Evolutionary conservation across 495 filamentous ascomycete genomes (phyloP).

Genomic region (Patellaria atrata): DNA sequence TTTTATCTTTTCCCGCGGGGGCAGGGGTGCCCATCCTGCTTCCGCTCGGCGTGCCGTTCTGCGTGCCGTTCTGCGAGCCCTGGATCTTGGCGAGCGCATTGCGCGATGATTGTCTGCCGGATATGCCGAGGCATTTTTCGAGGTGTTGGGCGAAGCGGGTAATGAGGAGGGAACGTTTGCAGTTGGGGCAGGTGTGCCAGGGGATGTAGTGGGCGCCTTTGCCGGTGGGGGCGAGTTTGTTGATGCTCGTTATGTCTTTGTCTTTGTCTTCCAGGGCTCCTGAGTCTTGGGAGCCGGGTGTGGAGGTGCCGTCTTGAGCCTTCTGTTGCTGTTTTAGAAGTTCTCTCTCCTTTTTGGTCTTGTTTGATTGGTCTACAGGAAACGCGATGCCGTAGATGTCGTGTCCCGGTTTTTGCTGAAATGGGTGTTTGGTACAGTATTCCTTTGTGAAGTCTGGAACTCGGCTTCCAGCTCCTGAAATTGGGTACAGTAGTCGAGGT

Average conservation of each 20-base stretch:
- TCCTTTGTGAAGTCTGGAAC: slow-evolving; percentile 22
- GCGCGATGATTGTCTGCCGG: slow-evolving; percentile 49
- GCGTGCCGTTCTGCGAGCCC: slow-evolving; percentile 14
- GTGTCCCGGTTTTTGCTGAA: slow-evolving; percentile 55
- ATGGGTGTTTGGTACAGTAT: slow-evolving; percentile 67
- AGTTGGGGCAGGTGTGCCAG: slow-evolving; percentile 54
- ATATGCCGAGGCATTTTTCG: slow-evolving; percentile 66
- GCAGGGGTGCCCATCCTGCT: slow-evolving; percentile 46
- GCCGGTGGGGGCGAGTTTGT: slow-evolving; percentile 25
- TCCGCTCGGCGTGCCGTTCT: slow-evolving; percentile 36
- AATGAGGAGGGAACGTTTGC: slow-evolving; percentile 44
- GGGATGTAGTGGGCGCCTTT: slow-evolving; percentile 55
- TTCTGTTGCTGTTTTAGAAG: slow-evolving; percentile 20
- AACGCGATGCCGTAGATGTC: slow-evolving; percentile 78
- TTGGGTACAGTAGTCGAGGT: slow-evolving; percentile 29
- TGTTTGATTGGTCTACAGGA: slow-evolving; percentile 40
- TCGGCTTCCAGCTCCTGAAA: slow-evolving; percentile 23
- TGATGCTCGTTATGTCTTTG: slow-evolving; percentile 22
- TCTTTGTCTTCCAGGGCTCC: slow-evolving; percentile 21
- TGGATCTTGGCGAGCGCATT: slow-evolving; percentile 27
- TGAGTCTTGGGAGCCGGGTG: slow-evolving; percentile 23
- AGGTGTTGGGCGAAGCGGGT: slow-evolving; percentile 58
- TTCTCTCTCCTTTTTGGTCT: slow-evolving; percentile 38
- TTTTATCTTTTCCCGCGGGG: slow-evolving; percentile 35
- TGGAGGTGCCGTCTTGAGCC: slow-evolving; percentile 18